phyloP scores from a whole-genome alignment of 345 rosid species.

The Populus ilicifolia region DNA sequence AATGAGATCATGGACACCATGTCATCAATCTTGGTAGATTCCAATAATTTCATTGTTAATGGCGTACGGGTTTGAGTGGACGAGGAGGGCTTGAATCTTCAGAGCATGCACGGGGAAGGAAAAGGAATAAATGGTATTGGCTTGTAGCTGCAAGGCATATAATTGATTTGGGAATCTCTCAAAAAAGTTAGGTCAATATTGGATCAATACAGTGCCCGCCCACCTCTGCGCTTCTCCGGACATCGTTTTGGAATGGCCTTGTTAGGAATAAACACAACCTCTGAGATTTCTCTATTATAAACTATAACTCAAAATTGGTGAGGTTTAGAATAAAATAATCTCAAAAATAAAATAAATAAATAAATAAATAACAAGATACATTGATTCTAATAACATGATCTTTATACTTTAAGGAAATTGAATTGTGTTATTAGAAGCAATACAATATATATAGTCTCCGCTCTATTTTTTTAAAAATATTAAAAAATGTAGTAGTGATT shows the following conservation, averaged over 20 bases:
- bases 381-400: no score
- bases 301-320: no score
- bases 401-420: no score
- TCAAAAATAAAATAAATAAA: no score
- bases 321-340: no score
- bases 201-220: neutral
- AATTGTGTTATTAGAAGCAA: no score
- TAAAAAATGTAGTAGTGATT: fast-evolving
- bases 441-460: no score
- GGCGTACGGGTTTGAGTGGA: neutral
- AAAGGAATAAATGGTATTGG: neutral
- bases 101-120: neutral
- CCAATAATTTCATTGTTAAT: neutral
- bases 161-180: neutral
- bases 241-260: no score
- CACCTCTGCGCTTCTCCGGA: no score
- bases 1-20: neutral
- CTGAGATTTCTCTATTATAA: no score
- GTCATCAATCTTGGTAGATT: neutral
- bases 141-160: neutral
- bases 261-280: no score
- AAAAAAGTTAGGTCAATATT: neutral
- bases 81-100: neutral
- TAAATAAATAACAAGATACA: no score
- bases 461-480: fast-evolving